Percentiles rank a stretch among this genome's conserved stretches.
Evolutionary conservation across 805 yeast genomes (phyloP).

Genomic region (Saccharomycopsis schoenii): DNA sequence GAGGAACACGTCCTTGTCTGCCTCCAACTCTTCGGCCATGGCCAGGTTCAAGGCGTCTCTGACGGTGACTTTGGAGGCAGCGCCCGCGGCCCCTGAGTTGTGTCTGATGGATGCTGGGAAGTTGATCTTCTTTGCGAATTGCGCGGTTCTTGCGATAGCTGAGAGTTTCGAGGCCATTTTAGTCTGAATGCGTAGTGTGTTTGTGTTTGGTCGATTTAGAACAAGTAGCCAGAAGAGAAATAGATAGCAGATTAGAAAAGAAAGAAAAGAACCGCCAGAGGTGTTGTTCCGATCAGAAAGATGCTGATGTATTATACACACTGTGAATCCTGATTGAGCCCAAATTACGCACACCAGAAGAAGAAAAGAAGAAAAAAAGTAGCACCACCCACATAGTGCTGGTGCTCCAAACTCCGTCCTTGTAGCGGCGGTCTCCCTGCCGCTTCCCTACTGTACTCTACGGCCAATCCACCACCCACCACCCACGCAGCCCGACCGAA

Average conservation of each 20-base stretch:
- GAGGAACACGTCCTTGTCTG: constrained; percentile 86
- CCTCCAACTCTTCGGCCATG: constrained; percentile 93
- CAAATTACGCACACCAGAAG: no score
- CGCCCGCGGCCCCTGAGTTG: constrained; percentile 24
- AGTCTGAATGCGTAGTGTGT: not conserved
- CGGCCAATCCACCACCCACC: no score
- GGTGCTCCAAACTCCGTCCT: no score
- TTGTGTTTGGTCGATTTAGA: not conserved
- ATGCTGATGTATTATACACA: no score
- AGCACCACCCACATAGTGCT: no score
- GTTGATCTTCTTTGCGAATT: constrained; percentile 14
- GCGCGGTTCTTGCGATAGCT: constrained; percentile 16
- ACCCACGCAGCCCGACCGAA: no score
- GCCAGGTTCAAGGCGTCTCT: constrained; percentile 96
- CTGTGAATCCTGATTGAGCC: no score
- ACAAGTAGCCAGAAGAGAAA: not conserved
- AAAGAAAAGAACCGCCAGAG: not conserved
- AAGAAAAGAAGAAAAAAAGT: no score
- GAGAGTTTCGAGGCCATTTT: constrained; percentile 10
- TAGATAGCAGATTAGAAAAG: no score
- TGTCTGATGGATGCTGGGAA: constrained; percentile 10
- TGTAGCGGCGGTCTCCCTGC: no score
- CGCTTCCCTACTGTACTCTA: no score
- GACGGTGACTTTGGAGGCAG: constrained; percentile 68
- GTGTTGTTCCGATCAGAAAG: not conserved